Percentiles rank a stretch among this genome's conserved stretches.
Evolutionary conservation across 2,329 filamentous ascomycete genomes (phyloP).

Genomic region (Dryadomyces quercus-mongolicae): DNA sequence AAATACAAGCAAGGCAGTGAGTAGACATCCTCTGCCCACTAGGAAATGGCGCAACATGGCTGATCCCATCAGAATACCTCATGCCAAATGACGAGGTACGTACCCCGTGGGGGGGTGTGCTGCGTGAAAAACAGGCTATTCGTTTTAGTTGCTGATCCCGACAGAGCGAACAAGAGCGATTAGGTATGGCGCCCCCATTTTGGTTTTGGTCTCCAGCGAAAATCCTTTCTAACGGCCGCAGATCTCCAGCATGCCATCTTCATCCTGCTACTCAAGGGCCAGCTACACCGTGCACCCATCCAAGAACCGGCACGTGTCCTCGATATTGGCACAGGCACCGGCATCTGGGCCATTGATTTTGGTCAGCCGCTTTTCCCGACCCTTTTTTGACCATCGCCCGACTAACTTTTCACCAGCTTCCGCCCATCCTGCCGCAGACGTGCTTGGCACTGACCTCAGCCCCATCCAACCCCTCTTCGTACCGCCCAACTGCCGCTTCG

Average conservation of each 20-base stretch:
- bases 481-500: conserved; percentile 50
- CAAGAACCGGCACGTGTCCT: conserved; percentile 10
- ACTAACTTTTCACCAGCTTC: conserved; percentile 19
- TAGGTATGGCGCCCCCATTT: not conserved
- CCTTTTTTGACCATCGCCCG: not conserved
- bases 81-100: conserved; percentile 11
- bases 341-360: conserved; percentile 15
- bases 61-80: conserved; percentile 7
- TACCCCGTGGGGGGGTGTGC: not conserved
- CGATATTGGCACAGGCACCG: conserved; percentile 13
- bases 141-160: not conserved
- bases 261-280: conserved; percentile 10
- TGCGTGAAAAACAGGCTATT: not conserved
- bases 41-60: not conserved
- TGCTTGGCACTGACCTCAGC: conserved; percentile 35
- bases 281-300: conserved; percentile 12
- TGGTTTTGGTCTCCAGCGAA: not conserved
- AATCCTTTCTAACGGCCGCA: not conserved
- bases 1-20: conserved; percentile 12
- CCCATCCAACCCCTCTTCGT: conserved; percentile 39
- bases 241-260: conserved; percentile 11
- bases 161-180: conserved; percentile 10
- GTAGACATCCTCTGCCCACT: not conserved
- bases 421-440: conserved; percentile 26
- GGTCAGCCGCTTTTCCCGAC: conserved; percentile 1